phyloP scores from a whole-genome alignment of 306 rosid genomes.

The Pyrus bretschneideri region DNA sequence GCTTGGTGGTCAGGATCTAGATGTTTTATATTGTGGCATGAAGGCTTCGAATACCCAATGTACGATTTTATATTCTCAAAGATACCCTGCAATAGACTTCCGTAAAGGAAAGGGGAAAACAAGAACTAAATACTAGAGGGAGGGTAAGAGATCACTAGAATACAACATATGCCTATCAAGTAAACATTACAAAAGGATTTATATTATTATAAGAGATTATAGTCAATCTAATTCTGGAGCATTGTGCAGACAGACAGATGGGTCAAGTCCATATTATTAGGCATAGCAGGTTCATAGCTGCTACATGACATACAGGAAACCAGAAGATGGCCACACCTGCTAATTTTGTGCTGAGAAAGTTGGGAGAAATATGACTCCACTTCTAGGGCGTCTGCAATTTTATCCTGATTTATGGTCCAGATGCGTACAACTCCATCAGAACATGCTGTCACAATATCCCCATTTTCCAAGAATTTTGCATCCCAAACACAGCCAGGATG shows the following conservation, averaged over 20 bases:
- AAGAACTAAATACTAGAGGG: background rate
- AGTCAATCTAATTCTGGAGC: background rate
- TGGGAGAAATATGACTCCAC: constrained; percentile 58
- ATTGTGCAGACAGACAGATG: too few relatives aligned
- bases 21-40: background rate
- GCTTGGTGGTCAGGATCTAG: background rate
- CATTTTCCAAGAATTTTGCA: constrained; percentile 87
- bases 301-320: constrained; percentile 12
- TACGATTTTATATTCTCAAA: background rate
- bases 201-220: background rate
- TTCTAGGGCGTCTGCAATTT: constrained; percentile 61
- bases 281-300: background rate
- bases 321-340: constrained; percentile 48
- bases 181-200: background rate
- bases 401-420: constrained; percentile 65
- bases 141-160: background rate
- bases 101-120: background rate
- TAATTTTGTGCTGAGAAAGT: constrained; percentile 65
- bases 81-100: background rate
- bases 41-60: background rate
- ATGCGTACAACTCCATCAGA: constrained; percentile 82
- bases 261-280: background rate
- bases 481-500: constrained; percentile 99
- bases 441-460: constrained; percentile 93
- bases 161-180: background rate